phyloP scores from a whole-genome alignment of 2,329 filamentous ascomycete genomes.

The Leptographium flavum region DNA sequence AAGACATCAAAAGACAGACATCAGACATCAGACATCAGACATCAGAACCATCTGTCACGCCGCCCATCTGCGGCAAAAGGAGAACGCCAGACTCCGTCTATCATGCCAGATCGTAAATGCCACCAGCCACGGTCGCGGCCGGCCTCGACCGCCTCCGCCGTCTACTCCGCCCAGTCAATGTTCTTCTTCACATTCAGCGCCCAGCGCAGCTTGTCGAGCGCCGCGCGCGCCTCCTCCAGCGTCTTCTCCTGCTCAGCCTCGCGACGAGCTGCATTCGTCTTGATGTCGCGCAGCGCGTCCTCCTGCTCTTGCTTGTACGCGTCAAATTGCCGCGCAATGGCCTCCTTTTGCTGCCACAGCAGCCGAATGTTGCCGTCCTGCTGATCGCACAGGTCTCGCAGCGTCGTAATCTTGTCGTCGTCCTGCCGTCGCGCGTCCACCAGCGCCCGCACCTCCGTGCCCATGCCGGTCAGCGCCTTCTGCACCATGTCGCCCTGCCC shows the following conservation, averaged over 20 bases:
- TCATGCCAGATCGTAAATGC: background rate
- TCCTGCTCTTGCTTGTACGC: conserved; percentile 52
- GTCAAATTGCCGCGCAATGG: conserved; percentile 45
- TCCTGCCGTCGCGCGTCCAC: conserved; percentile 42
- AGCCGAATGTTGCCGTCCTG: conserved; percentile 54
- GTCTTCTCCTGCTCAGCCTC: conserved; percentile 47
- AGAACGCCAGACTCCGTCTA: conserved; percentile 1
- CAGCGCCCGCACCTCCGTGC: conserved; percentile 38
- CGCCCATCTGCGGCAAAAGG: background rate
- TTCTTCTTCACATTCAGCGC: conserved; percentile 53
- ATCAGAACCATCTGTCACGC: background rate
- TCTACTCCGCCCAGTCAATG: conserved; percentile 37
- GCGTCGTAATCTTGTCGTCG: conserved; percentile 46
- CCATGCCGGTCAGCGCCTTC: conserved; percentile 32
- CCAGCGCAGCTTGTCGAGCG: conserved; percentile 58
- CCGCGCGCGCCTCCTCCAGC: conserved; percentile 42
- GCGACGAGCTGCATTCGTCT: conserved; percentile 37
- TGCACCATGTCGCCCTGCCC: conserved; percentile 50
- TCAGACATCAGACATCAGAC: background rate
- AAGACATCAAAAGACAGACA: background rate
- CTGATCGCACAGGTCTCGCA: conserved; percentile 59
- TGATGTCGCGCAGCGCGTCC: conserved; percentile 43
- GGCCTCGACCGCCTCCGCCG: no score
- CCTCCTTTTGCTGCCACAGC: conserved; percentile 45
- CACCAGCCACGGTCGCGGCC: no score